phyloP scores from a whole-genome alignment of 2,329 filamentous ascomycete genomes.

The Colletotrichum acutatum region DNA sequence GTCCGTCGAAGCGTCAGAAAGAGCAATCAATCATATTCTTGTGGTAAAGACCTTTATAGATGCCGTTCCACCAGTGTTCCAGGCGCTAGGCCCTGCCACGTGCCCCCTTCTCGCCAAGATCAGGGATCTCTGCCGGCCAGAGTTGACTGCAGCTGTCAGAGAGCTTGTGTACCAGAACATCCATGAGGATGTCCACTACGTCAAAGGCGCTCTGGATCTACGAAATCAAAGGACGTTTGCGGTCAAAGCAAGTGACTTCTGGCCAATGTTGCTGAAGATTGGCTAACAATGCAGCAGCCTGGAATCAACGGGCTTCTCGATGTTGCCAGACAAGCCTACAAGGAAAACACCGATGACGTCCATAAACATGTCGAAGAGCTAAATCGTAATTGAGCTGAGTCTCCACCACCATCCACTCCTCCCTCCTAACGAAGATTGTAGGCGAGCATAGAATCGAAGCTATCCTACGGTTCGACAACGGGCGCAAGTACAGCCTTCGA shows the following conservation, averaged over 20 bases:
- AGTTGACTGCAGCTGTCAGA: constrained; percentile 69
- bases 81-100: constrained; percentile 72
- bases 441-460: constrained; percentile 68
- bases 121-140: constrained; percentile 74
- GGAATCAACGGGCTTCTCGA: constrained; percentile 88
- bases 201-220: constrained; percentile 83
- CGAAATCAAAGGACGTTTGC: constrained; percentile 92
- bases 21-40: constrained; percentile 86
- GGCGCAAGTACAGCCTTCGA: constrained; percentile 83
- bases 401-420: too few species aligned
- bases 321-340: constrained; percentile 88
- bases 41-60: constrained; percentile 86
- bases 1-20: constrained; percentile 77
- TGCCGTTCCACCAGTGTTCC: constrained; percentile 73
- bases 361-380: constrained; percentile 76
- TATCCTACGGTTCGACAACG: constrained; percentile 79
- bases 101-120: constrained; percentile 75
- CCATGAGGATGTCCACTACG: constrained; percentile 84
- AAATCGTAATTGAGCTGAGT: constrained; percentile 59
- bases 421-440: constrained; percentile 40
- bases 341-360: constrained; percentile 85
- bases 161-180: constrained; percentile 75
- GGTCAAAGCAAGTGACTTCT: constrained; percentile 69
- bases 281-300: constrained; percentile 57
- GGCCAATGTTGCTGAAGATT: neutral